Conservation (phyloP, 805 yeast species). For the Wickerhamomyces mucosus region DNA sequence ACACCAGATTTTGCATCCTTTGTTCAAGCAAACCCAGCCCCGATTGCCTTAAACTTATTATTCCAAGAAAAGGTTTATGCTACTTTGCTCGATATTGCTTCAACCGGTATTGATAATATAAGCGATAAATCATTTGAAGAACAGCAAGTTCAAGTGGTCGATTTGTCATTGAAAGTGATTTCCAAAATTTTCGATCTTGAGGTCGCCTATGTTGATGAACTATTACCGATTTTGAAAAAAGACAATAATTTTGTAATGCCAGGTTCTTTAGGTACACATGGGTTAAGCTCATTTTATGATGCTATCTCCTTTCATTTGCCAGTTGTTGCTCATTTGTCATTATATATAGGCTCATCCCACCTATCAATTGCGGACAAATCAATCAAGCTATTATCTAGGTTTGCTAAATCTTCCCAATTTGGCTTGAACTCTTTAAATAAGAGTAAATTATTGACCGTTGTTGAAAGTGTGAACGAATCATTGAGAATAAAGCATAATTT, state of each 20-base stretch:
- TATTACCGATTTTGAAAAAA: conserved; percentile 40
- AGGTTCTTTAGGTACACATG: conserved; percentile 41
- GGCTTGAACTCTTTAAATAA: conserved; percentile 22
- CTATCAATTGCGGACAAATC: conserved; percentile 42
- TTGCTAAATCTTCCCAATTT: conserved; percentile 43
- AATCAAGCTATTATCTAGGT: conserved; percentile 39
- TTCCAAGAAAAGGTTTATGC: conserved; percentile 50
- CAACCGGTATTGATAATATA: conserved; percentile 51
- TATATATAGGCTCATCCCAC: conserved; percentile 58
- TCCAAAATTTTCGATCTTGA: conserved; percentile 41
- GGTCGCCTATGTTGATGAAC: conserved; percentile 45
- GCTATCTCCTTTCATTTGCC: conserved; percentile 65
- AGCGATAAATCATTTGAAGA: conserved; percentile 28
- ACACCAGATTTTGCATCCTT: conserved; percentile 36
- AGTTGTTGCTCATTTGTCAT: conserved; percentile 60
- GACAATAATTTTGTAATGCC: conserved; percentile 23
- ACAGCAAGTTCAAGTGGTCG: conserved; percentile 27
- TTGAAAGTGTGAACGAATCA: conserved; percentile 74
- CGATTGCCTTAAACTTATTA: conserved; percentile 50
- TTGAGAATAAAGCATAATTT: conserved; percentile 63
- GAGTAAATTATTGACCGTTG: conserved; percentile 58
- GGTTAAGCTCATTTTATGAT: conserved; percentile 57
- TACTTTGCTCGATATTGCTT: conserved; percentile 45
- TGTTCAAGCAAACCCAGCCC: conserved; percentile 61
- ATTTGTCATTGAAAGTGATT: conserved; percentile 34